These are phyloP conservation scores for Graphilbum ipis-grandicollis DNA, from an alignment of 2,329 filamentous ascomycete species.

Conservation along the genomic window DNA sequence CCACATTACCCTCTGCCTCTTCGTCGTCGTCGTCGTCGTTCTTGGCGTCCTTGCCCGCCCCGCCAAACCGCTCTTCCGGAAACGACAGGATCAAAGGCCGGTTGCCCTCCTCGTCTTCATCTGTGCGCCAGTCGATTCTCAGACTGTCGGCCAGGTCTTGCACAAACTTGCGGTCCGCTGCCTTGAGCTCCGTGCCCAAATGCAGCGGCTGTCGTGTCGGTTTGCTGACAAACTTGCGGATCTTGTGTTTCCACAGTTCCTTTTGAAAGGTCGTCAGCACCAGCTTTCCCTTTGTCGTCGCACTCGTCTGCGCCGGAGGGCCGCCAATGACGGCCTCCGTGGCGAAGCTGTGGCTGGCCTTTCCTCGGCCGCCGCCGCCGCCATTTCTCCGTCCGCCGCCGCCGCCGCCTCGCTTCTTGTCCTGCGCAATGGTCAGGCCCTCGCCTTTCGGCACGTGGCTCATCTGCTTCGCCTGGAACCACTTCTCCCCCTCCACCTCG, in stretches of 20 bases:
- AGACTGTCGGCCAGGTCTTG: constrained; percentile 61
- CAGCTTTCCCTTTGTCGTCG: constrained; percentile 36
- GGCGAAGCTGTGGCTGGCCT: not conserved
- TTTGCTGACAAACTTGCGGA: constrained; percentile 68
- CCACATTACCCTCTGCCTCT: constrained; percentile 71
- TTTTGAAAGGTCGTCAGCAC: constrained; percentile 68
- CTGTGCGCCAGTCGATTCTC: constrained; percentile 38
- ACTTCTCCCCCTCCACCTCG: constrained; percentile 74
- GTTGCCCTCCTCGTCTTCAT: constrained; percentile 36
- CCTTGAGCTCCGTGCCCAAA: constrained; percentile 54
- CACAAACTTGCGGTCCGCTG: constrained; percentile 81
- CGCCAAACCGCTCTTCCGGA: constrained; percentile 18
- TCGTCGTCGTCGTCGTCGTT: constrained; percentile 55
- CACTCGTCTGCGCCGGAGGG: too few species aligned
- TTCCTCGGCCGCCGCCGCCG: not conserved
- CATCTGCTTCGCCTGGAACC: constrained; percentile 76
- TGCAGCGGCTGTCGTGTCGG: constrained; percentile 50
- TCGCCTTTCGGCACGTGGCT: constrained; percentile 37
- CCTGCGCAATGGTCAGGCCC: constrained; percentile 16
- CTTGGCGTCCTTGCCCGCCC: constrained; percentile 22
- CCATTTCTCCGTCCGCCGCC: not conserved
- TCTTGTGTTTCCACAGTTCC: constrained; percentile 58
- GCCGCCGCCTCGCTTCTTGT: constrained; percentile 5
- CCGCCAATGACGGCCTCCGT: not conserved
- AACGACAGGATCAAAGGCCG: constrained; percentile 34